Evolutionary conservation across 2,329 filamentous ascomycete species (phyloP), one percentile per base, ranked within the genome.

Genomic region (Cercospora sojina): DNA sequence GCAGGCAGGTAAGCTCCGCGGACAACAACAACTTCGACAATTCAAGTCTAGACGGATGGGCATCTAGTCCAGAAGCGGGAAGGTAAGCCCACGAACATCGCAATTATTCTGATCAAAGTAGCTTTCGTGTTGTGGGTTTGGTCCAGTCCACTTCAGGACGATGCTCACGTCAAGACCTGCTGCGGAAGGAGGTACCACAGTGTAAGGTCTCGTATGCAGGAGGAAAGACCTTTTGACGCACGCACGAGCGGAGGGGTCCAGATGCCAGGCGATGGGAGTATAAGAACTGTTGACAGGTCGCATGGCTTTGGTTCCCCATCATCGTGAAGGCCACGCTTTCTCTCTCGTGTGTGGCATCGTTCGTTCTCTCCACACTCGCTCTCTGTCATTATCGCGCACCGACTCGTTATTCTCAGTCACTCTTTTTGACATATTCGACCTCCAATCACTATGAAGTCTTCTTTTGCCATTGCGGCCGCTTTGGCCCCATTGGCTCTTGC

Each of bases 381-480:
- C 27, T 56, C 10, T 56, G 20, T 18, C 8, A 18, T 18, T 8
- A 56, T 13, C 23, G 20, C 47, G 12, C 13, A 51, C 13, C 18
- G 5, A 9, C 18, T 20, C 18, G 18, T 51, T 18, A 5, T 55
- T 55, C 51, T 18, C 51, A 55, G 51, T 31, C 51, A 55, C 51
- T 55, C 51, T 27, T 55, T 55, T 2, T 23, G 51, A 55, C 23
- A 31, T 23, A 29, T 56, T 56, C 20, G 47, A 51, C 27, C 12
- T 31, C 32, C 27, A 13, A 8, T 55, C 53, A 57, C 23, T 31
- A 63, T 65, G 63, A 61, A 53, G 63, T 23, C 47, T 53, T 23
- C 62, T 20, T 25, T 65, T 10, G 55, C 58, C 23, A 38, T 65
- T 20, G 63, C 63, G 23, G 63, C 63, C 51, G 57, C 63, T 51